Base-by-base conservation (phyloP, 1,284 basidiomycete species). In the Porodaedalea pini region DNA sequence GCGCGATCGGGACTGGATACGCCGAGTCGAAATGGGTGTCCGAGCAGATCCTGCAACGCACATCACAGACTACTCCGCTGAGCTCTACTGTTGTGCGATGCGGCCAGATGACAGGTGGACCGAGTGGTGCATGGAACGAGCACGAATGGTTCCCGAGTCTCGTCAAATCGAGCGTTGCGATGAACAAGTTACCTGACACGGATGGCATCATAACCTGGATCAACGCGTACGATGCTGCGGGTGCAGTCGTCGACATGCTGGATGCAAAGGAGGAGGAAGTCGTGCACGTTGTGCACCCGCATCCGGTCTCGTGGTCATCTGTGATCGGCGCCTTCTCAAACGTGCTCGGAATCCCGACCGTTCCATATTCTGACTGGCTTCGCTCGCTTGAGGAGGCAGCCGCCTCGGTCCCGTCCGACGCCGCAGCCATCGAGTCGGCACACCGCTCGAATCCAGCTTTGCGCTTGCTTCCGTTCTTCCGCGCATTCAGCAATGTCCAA, bases 11-110 rank as follows among this genome's bases (percentile, higher is more conserved):
- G 0, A 32, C 49, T 11, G 83, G 83, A 0, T 85, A 85, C 66
- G 80, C 81, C 6, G 82, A 85, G 70, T 77, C 74, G 60, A 85
- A 85, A 70, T 85, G 82, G 81, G 82, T 84, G 0, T 76, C 56
- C 4, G 61, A 62, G 48, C 19, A 27, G 11, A 57, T 62, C 27
- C 44, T 62, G 13, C 44, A 57, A 23, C 51, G 31, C 13, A 67
- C 69, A 1, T 59, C 64, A 3, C 39, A 55, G 27, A 8, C 61
- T 13, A 69, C 69, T 0, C 34, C 61, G 1, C 51, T 73, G 2
- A 41, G 37, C 4, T 15, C 59, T 4, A 48, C 51, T 25, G 49
- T 57, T 13, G 53, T 62, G 5, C 55, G 61, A n/a, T 40, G 52
- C 8, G 59, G 56, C 2, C 61, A 62, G 31, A n/a, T n/a, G n/a